Evolutionary conservation across 2,329 filamentous ascomycete genomes (phyloP), one percentile per base, ranked within the genome.

Genomic region (Aspergillus alliaceus): DNA sequence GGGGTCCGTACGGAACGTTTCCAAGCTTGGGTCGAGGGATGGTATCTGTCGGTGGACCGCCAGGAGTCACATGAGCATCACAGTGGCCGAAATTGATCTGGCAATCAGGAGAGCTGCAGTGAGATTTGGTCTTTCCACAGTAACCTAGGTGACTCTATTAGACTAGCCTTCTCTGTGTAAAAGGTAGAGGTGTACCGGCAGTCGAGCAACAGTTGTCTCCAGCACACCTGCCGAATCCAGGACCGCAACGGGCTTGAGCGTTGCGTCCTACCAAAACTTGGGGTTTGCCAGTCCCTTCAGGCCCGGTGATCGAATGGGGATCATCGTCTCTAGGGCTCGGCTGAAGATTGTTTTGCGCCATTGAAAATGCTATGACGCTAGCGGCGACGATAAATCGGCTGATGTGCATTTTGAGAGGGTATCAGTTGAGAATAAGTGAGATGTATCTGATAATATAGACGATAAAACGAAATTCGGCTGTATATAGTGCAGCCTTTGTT

Each of bases 101-200:
- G 53, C 75, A 77, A 42, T 76, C 75, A 7, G 75, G 75, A 37
- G 75, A 75, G 14, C 65, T 66, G 60, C 75, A 78, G 54, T 77
- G 73, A 37, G 65, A 64, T 32, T 63, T 62, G 1, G 73, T 72
- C 7, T 66, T 68, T 24, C 75, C 74, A 50, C 75, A 77, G 56
- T 70, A 77, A 29, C 75, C 75, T 77, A 57, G n/a, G n/a, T n/a
- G 27, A 11, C 27, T n/a, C 27, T n/a, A 53, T 60, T 56, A 57
- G 11, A n/a, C 44, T 24, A 3, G 29, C n/a, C 18, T 24, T 34
- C 25, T 48, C 18, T 48, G n/a, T 15, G 9, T 20, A 53, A 20
- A 24, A 9, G 24, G 32, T 6, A 31, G 27, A 44, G 8, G 65
- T 60, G 50, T 67, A 76, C 75, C 75, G 57, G 71, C 64, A 47